Evolutionary conservation across 75 land plant genomes (phyloP).

Genomic region (Cupressus sempervirens): DNA sequence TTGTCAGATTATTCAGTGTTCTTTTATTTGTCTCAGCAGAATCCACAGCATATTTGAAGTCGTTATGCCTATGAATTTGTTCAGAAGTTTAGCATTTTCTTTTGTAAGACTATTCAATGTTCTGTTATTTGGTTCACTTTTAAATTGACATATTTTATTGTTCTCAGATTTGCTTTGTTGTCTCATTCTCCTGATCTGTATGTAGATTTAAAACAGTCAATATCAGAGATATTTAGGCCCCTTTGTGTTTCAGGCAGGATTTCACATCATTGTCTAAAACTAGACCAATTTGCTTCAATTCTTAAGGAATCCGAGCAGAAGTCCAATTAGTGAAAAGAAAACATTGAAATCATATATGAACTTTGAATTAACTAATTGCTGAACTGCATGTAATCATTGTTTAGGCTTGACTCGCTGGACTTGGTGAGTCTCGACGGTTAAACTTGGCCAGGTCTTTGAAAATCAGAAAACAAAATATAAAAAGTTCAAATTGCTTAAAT

Average conservation of each 20-base stretch:
- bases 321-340: background rate
- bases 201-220: background rate
- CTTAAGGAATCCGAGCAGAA: background rate
- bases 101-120: background rate
- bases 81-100: background rate
- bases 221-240: background rate
- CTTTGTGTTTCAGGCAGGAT: background rate
- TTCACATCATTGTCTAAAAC: background rate
- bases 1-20: background rate
- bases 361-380: background rate
- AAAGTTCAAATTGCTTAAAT: too few relatives aligned
- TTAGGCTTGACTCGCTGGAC: too few relatives aligned
- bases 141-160: background rate
- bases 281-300: background rate
- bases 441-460: background rate
- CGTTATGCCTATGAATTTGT: constrained; percentile 1
- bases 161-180: background rate
- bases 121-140: background rate
- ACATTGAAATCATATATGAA: background rate
- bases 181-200: background rate
- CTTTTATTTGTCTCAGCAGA: background rate
- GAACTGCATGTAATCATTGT: background rate
- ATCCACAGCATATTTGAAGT: background rate
- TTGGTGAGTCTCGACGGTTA: too few relatives aligned
- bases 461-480: too few relatives aligned